Evolutionary conservation across 805 yeast genomes (phyloP), one percentile per base, ranked within the genome.

Genomic region (Barnettozyma pratensis): DNA sequence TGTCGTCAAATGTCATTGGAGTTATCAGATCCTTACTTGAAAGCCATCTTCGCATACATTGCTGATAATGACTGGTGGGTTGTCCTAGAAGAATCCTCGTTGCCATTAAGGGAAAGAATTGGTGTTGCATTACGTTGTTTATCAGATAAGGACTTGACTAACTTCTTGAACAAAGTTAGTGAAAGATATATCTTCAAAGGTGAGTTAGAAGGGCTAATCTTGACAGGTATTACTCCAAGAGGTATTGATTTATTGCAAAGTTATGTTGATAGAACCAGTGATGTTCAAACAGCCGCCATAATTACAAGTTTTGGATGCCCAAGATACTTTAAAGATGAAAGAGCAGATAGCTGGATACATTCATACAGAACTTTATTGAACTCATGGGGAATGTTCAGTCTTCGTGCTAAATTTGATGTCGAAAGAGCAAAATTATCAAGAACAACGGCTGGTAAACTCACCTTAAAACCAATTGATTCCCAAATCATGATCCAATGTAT

Each of bases 41-140:
- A 97, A 40, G 96, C 96, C 0, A 87, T 92, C 1, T 92, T 92
- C 72, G 97, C 97, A 0, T 92, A 83, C 57, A 85, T 92, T 46
- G 90, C 97, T 0, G 97, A 92, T 61, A 86, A 88, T 41, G 94
- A 91, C 54, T 92, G 98, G 97, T 85, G 92, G 83, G 97, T 89
- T 60, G 96, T 92, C 2, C 71, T 92, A 45, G 96, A 89, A 61
- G 97, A 92, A 60, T 81, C 85, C 19, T 85, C 96, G 1, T 73
- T 92, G 39, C 96, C 99, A 0, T 70, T 92, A 38, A 74, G 92
- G 46, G 99, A 92, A 61, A 72, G 96, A 54, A 67, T 92, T 10
- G 97, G 97, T 1, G 92, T 92, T 29, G 97, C 98, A 0, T 70
- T 92, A 27, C 73, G 97, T 43, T 92, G 87, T 58, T 69, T 92